Evolutionary conservation across 2,329 filamentous ascomycete species (phyloP), one percentile per base, ranked within the genome.

Genomic region (Sarocladium oryzae): DNA sequence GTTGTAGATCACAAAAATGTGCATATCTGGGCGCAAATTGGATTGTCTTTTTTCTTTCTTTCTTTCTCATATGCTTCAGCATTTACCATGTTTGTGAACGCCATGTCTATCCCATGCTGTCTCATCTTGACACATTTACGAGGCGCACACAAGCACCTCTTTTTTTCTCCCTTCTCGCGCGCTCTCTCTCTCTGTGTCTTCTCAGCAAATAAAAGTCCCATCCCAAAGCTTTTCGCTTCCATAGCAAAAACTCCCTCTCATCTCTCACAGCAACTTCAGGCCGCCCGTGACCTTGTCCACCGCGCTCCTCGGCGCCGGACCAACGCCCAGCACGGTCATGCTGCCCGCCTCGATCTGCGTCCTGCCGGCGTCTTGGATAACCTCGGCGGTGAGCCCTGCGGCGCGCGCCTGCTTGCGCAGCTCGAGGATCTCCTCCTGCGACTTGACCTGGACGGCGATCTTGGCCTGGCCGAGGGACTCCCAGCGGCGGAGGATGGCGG

Each of bases 281-380:
- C 84, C 76, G 1, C 89, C 89, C 4, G 91, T 96, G 55, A 99
- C 83, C 67, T 85, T 73, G 66, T 99, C 89, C 48, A 99, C 84
- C 52, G 91, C 73, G 61, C 88, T 91, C 75, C 86, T 91, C 0
- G 92, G 92, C 23, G 86, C 92, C 2, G 84, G 84, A 0, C 84
- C 84, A 50, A 92, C 83, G 1, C 93, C 93, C 49, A 99, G 73
- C 37, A 99, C 93, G 0, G 93, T 99, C 66, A 89, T 79, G 67
- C 90, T 96, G 16, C 93, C 92, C 38, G 87, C 84, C 50, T 90
- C 91, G 68, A 99, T 97, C 79, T 99, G 93, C 41, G 93, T 99
- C 55, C 93, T 81, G 13, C 93, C 93, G n/a, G 93, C 93, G 70
- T 99, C 93, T 62, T 88, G 85, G 58, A 99, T 92, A 50, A 96